Evolutionary conservation across 164 flowering plant species (phyloP).

Genomic region (Kingdonia uniflora): DNA sequence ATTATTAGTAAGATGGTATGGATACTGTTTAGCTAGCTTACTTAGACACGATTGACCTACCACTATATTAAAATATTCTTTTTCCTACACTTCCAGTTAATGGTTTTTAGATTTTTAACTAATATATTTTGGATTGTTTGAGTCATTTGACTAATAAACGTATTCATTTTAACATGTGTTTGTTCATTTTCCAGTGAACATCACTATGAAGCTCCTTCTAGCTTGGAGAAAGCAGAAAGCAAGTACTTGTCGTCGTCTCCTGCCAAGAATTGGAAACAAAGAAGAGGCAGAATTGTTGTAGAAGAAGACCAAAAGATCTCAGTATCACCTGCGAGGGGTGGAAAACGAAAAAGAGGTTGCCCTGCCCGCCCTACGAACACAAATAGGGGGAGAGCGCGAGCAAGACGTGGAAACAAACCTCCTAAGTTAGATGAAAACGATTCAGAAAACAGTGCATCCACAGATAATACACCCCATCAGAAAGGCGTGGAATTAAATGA

Average conservation of each 20-base stretch:
- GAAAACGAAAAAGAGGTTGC: constrained; percentile 40
- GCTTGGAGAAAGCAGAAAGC: constrained; percentile 9
- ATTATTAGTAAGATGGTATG: too few species aligned
- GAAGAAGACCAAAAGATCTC: constrained; percentile 6
- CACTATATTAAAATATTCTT: too few species aligned
- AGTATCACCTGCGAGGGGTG: constrained; percentile 15
- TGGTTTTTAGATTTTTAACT: too few species aligned
- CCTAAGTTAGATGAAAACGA: constrained; percentile 41
- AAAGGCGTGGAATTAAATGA: constrained; percentile 8
- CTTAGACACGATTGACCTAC: too few species aligned
- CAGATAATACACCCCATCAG: constrained; percentile 15
- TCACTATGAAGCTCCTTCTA: constrained; percentile 7
- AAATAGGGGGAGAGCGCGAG: constrained; percentile 30
- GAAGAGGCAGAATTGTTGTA: constrained; percentile 7
- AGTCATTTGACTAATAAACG: too few species aligned
- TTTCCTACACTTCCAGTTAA: too few species aligned
- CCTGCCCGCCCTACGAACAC: constrained; percentile 17
- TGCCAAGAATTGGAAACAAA: constrained; percentile 12
- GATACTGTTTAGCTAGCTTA: too few species aligned
- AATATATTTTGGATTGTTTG: too few species aligned
- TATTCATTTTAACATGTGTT: background rate
- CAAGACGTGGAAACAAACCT: constrained; percentile 26
- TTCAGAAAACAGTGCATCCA: constrained; percentile 34
- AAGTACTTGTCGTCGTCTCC: constrained; percentile 11
- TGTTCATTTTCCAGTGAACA: constrained; percentile 7